Percentiles rank a stretch among this genome's conserved stretches.
phyloP scores from a whole-genome alignment of 805 yeast genomes.

The Kurtzmaniella cleridarum region DNA sequence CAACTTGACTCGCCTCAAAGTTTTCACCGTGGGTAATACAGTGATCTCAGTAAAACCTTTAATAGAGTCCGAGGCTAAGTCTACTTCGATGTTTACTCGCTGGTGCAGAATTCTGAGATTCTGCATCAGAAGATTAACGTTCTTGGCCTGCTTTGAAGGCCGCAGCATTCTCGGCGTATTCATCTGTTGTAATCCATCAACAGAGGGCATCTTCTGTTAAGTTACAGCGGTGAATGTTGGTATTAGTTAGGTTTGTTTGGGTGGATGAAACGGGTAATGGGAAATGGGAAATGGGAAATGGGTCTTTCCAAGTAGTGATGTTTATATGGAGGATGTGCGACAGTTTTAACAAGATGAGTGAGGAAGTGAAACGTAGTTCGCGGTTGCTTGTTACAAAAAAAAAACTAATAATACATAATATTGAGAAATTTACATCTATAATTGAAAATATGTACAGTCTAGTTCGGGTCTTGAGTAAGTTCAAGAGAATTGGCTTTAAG shows the following conservation, averaged over 20 bases:
- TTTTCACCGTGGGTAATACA: constrained; percentile 61
- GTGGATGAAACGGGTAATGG: no score
- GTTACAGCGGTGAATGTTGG: no score
- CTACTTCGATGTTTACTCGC: constrained; percentile 73
- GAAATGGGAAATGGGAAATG: no score
- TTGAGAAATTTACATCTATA: no score
- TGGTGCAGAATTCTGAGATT: constrained; percentile 79
- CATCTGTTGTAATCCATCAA: not conserved
- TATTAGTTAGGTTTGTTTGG: no score
- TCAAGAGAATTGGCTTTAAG: not conserved
- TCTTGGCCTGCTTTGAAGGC: constrained; percentile 13
- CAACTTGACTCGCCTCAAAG: constrained; percentile 54
- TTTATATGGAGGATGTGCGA: no score
- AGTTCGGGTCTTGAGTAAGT: not conserved
- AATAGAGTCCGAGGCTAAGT: constrained; percentile 53
- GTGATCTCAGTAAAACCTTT: constrained; percentile 80
- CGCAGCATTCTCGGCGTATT: constrained; percentile 15
- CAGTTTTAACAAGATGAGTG: no score
- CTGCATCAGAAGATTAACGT: constrained; percentile 30
- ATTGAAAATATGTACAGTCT: no score
- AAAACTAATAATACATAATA: no score
- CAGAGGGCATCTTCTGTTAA: not conserved
- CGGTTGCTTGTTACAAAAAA: no score
- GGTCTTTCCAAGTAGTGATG: no score
- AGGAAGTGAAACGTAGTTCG: no score